These are phyloP conservation scores for Leccinum arenicola DNA, from an alignment of 768 basidiomycete genomes.

Conservation along the genomic window DNA sequence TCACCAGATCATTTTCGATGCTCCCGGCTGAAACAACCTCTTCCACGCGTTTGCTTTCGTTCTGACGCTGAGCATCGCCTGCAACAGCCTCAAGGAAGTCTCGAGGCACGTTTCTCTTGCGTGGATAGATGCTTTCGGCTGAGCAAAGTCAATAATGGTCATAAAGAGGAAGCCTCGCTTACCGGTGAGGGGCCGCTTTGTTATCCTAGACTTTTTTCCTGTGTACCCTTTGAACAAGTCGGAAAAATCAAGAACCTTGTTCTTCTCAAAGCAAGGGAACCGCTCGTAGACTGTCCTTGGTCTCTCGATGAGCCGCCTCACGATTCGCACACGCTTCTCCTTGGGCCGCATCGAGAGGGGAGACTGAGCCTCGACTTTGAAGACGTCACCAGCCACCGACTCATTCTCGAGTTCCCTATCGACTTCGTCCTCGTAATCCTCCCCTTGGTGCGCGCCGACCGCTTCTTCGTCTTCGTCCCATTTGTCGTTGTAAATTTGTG, in stretches of 20 bases:
- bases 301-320: constrained; percentile 69
- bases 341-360: constrained; percentile 46
- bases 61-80: constrained; percentile 72
- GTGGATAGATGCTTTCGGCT: constrained; percentile 79
- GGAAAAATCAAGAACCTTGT: constrained; percentile 77
- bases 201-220: constrained; percentile 66
- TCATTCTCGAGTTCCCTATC: constrained; percentile 72
- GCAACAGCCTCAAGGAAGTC: constrained; percentile 71
- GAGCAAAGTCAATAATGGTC: constrained; percentile 14
- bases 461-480: constrained; percentile 59
- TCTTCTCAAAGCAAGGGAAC: constrained; percentile 79
- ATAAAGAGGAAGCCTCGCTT: constrained; percentile 27
- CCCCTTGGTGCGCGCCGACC: constrained; percentile 73
- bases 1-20: constrained; percentile 72
- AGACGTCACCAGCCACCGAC: constrained; percentile 45
- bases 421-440: constrained; percentile 89
- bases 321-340: constrained; percentile 57
- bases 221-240: constrained; percentile 83
- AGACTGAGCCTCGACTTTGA: constrained; percentile 61
- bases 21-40: constrained; percentile 77
- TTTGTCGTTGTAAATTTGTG: constrained; percentile 76
- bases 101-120: constrained; percentile 63
- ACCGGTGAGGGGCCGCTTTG: constrained; percentile 68
- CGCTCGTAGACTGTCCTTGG: constrained; percentile 86
- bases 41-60: constrained; percentile 75